Percentiles rank a stretch among this genome's conserved stretches.
Conservation (phyloP, 768 basidiomycete genomes). For the Auriscalpium microsporum region DNA sequence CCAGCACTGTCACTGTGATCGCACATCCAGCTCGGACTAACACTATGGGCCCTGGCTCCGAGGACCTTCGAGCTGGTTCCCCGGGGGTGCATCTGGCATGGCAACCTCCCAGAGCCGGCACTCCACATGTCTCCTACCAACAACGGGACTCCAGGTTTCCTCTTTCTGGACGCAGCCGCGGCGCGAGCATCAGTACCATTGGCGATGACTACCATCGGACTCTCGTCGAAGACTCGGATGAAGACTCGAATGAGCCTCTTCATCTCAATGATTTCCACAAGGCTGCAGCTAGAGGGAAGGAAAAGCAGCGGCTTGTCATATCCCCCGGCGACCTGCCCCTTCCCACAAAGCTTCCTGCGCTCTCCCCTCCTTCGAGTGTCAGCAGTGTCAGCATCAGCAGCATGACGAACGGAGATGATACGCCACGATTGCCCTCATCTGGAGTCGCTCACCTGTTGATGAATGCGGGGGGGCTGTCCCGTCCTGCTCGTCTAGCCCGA, state of each 20-base stretch:
- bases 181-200: conserved; percentile 45
- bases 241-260: conserved; percentile 38
- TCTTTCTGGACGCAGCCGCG: conserved; percentile 39
- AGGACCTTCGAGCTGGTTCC: not conserved
- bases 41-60: not conserved
- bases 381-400: not conserved
- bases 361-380: conserved; percentile 13
- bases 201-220: conserved; percentile 33
- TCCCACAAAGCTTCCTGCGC: conserved; percentile 20
- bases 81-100: conserved; percentile 1
- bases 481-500: not conserved
- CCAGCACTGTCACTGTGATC: conserved; percentile 24
- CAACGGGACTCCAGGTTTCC: conserved; percentile 28
- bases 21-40: conserved; percentile 4
- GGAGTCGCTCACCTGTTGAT: not conserved
- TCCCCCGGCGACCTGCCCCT: conserved; percentile 24
- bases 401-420: conserved; percentile 2
- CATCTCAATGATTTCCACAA: not conserved
- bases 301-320: conserved; percentile 24
- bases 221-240: conserved; percentile 39
- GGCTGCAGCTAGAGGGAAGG: conserved; percentile 12
- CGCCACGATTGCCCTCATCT: not conserved
- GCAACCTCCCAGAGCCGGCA: conserved; percentile 13
- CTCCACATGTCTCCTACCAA: conserved; percentile 25
- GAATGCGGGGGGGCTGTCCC: conserved; percentile 14